Percentiles rank a stretch among this genome's conserved stretches.
Conservation (phyloP, 176 grass and related monocot species). For the Avena insularis region DNA sequence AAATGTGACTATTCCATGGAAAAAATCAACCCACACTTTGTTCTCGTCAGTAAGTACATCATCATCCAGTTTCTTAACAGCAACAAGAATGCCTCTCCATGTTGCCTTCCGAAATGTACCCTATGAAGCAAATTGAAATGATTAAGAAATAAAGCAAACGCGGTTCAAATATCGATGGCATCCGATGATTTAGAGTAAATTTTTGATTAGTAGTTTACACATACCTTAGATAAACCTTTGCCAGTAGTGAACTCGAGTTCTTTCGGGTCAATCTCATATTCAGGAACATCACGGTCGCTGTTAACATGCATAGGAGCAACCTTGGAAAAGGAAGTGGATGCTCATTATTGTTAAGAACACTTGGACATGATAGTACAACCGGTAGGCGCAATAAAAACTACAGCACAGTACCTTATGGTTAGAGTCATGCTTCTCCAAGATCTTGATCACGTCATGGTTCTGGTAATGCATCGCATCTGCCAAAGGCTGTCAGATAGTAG, state of each 20-base stretch:
- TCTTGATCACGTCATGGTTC: conserved; percentile 83
- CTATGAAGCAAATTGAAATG: conserved; percentile 55
- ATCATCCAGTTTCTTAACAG: conserved; percentile 94
- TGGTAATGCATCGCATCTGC: conserved; percentile 99
- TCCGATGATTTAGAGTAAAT: not conserved
- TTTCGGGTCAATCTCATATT: conserved; percentile 76
- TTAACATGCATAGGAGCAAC: conserved; percentile 83
- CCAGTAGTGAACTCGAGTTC: conserved; percentile 90
- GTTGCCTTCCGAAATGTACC: conserved; percentile 86
- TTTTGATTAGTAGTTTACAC: not conserved
- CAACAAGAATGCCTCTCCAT: conserved; percentile 92
- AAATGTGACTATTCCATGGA: conserved; percentile 41
- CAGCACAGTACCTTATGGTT: conserved; percentile 66
- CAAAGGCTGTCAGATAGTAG: conserved; percentile 76
- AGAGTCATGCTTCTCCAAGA: conserved; percentile 88
- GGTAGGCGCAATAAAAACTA: conserved; percentile 17
- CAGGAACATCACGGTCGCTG: conserved; percentile 75
- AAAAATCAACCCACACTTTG: conserved; percentile 91
- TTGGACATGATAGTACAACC: conserved; percentile 47
- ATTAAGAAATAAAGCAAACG: no score
- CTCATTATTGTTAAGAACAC: conserved; percentile 5
- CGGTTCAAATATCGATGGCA: no score
- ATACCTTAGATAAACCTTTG: conserved; percentile 73
- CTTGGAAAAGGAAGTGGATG: conserved; percentile 53
- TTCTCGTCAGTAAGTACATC: conserved; percentile 76